Conservation (phyloP, 495 filamentous ascomycete species). For the Lentithecium fluviatile region DNA sequence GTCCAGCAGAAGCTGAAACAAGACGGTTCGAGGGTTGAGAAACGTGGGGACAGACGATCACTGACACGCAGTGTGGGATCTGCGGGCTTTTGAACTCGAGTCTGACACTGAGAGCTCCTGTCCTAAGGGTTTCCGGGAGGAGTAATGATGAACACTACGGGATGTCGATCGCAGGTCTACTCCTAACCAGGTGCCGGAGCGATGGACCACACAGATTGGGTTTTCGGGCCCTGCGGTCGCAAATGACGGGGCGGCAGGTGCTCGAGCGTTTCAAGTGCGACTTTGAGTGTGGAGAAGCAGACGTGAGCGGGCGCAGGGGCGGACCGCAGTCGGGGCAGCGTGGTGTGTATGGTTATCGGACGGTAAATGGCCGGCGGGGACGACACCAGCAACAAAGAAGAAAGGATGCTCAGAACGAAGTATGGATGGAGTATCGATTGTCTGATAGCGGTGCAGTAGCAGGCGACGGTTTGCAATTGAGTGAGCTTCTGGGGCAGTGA, state of each 20-base stretch:
- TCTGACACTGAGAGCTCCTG: constrained; percentile 28
- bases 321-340: constrained; percentile 3
- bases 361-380: not conserved
- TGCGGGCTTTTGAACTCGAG: constrained; percentile 33
- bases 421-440: constrained; percentile 26
- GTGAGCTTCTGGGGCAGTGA: constrained; percentile 29
- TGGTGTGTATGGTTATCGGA: not conserved
- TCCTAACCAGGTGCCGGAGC: constrained; percentile 32
- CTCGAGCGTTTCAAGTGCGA: constrained; percentile 31
- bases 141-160: constrained; percentile 28
- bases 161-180: constrained; percentile 30
- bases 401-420: constrained; percentile 30
- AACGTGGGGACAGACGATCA: constrained; percentile 39
- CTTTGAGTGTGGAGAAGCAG: constrained; percentile 26
- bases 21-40: constrained; percentile 27
- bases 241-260: constrained; percentile 33
- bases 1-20: constrained; percentile 30
- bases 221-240: constrained; percentile 18
- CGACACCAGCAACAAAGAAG: constrained; percentile 25
- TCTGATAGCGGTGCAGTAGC: constrained; percentile 7
- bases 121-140: constrained; percentile 24
- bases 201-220: constrained; percentile 34
- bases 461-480: constrained; percentile 32
- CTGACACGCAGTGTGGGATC: constrained; percentile 35
- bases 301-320: constrained; percentile 15